Evolutionary conservation across 805 yeast genomes (phyloP).

Genomic region (Teunomyces lycoperdinae): DNA sequence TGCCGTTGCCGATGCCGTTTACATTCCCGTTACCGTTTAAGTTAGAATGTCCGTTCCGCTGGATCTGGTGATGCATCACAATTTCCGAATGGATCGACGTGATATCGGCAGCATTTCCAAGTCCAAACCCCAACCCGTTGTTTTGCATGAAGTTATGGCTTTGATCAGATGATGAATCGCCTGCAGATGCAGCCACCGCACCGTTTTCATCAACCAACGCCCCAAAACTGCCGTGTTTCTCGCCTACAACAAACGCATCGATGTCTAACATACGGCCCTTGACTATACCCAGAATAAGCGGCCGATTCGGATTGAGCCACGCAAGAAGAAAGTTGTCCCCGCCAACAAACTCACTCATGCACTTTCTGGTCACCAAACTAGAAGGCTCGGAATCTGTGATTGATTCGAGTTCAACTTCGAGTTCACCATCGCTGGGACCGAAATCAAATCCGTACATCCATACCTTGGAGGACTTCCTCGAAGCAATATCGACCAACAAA

Average conservation of each 20-base stretch:
- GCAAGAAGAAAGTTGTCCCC: conserved; percentile 23
- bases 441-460: conserved; percentile 29
- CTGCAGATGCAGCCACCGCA: not conserved
- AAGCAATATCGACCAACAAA: conserved; percentile 22
- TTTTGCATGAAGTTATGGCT: conserved; percentile 8
- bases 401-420: not conserved
- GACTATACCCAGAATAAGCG: conserved; percentile 13
- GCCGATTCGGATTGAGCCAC: conserved; percentile 33
- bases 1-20: not conserved
- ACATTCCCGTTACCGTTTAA: conserved; percentile 1
- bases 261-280: not conserved
- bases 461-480: conserved; percentile 20
- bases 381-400: too few relatives aligned
- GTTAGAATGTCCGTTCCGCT: conserved; percentile 4
- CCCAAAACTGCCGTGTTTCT: not conserved
- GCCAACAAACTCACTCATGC: conserved; percentile 25
- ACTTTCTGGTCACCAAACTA: conserved; percentile 8
- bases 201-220: not conserved
- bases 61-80: conserved; percentile 13
- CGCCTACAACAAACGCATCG: not conserved
- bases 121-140: conserved; percentile 22
- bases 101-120: conserved; percentile 42
- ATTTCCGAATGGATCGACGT: conserved; percentile 40
- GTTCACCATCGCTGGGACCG: conserved; percentile 8
- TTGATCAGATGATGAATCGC: not conserved